Evolutionary conservation across 2,329 filamentous ascomycete genomes (phyloP).

Genomic region (Alternaria angustiovoidea): DNA sequence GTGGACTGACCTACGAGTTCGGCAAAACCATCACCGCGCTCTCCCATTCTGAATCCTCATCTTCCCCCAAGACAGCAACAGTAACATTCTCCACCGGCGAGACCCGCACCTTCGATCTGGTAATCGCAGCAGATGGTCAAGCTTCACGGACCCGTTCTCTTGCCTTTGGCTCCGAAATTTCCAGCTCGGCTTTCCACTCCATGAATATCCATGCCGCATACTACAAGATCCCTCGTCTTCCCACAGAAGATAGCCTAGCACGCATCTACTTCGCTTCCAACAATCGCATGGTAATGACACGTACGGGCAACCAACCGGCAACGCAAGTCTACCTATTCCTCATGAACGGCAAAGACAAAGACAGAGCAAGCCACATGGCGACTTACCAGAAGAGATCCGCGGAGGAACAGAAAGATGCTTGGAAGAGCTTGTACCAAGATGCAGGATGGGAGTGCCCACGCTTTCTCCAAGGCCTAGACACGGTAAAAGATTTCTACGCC

Average conservation of each 20-base stretch:
- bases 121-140: slow-evolving; percentile 40
- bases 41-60: slow-evolving; percentile 9
- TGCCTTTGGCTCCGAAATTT: slow-evolving; percentile 27
- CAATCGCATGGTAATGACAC: slow-evolving; percentile 26
- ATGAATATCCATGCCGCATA: slow-evolving; percentile 33
- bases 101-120: slow-evolving; percentile 30
- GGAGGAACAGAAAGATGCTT: slow-evolving; percentile 53
- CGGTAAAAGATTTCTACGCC: slow-evolving; percentile 57
- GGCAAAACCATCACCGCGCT: slow-evolving; percentile 25
- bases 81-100: slow-evolving; percentile 30
- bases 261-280: slow-evolving; percentile 18
- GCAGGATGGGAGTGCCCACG: slow-evolving; percentile 57
- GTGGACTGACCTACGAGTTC: slow-evolving; percentile 21
- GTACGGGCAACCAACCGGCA: slow-evolving; percentile 28
- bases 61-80: slow-evolving; percentile 12
- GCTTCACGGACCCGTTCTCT: slow-evolving; percentile 30
- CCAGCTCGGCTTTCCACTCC: slow-evolving; percentile 22
- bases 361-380: slow-evolving; percentile 8
- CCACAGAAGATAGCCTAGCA: slow-evolving; percentile 25
- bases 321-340: slow-evolving; percentile 37
- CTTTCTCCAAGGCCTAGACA: slow-evolving; percentile 53
- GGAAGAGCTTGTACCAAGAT: slow-evolving; percentile 41
- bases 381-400: slow-evolving; percentile 38
- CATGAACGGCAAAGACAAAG: slow-evolving; percentile 8
- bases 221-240: slow-evolving; percentile 33